Conservation (phyloP, 768 basidiomycete genomes). For the Lactifluus piperatus region DNA sequence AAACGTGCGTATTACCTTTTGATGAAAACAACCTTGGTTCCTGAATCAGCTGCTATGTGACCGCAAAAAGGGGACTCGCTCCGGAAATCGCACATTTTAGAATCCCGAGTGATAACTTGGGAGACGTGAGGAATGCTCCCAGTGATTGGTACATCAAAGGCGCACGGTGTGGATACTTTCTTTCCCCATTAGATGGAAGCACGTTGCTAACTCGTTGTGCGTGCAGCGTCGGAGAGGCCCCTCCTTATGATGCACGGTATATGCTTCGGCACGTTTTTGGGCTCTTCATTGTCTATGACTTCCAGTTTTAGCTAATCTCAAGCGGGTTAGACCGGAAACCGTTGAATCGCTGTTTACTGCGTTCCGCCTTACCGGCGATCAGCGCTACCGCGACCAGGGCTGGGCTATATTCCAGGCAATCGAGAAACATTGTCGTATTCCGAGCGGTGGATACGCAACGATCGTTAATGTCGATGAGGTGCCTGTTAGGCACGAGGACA, state of each 20-base stretch:
- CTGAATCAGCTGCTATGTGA: background rate
- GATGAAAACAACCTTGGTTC: background rate
- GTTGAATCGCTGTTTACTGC: slow-evolving; percentile 91
- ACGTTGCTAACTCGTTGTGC: background rate
- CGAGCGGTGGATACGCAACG: slow-evolving; percentile 77
- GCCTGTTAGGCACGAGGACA: slow-evolving; percentile 63
- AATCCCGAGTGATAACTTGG: slow-evolving; percentile 47
- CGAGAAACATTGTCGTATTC: slow-evolving; percentile 67
- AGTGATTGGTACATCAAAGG: slow-evolving; percentile 93
- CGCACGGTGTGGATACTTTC: slow-evolving; percentile 39
- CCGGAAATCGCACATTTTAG: slow-evolving; percentile 89
- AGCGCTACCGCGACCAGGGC: slow-evolving; percentile 69
- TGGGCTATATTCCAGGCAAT: slow-evolving; percentile 91
- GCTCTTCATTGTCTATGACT: background rate
- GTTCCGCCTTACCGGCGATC: slow-evolving; percentile 81
- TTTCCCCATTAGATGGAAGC: background rate
- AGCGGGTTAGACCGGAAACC: slow-evolving; percentile 70
- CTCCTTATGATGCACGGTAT: slow-evolving; percentile 79
- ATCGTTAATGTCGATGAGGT: slow-evolving; percentile 78
- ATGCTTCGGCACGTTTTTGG: slow-evolving; percentile 59
- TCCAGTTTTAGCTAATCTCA: background rate
- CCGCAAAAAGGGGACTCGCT: slow-evolving; percentile 55
- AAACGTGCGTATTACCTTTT: slow-evolving; percentile 47
- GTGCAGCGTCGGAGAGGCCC: slow-evolving; percentile 22
- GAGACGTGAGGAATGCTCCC: slow-evolving; percentile 35